Evolutionary conservation across 2,329 filamentous ascomycete species (phyloP).

Genomic region (Aureobasidium sp.): DNA sequence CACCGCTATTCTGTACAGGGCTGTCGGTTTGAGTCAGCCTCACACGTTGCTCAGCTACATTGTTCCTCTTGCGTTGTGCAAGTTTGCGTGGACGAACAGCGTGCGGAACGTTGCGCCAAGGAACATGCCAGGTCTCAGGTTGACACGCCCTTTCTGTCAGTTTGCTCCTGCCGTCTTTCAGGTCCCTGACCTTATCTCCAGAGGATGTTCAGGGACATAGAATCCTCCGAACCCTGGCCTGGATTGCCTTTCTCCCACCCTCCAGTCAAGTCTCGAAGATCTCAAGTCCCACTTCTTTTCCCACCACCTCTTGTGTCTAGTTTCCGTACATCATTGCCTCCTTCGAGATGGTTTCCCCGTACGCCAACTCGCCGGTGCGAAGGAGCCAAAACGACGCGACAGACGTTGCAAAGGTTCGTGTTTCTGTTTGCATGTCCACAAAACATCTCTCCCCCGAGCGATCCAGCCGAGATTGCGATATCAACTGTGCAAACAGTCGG

Average conservation of each 20-base stretch:
- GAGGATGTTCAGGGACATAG: background rate
- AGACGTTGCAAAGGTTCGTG: slow-evolving; percentile 3
- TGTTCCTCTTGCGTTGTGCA: background rate
- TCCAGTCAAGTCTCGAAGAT: background rate
- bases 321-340: background rate
- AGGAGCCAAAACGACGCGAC: background rate
- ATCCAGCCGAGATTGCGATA: slow-evolving; percentile 10
- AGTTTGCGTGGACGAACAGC: background rate
- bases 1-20: background rate
- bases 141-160: background rate
- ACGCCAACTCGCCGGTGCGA: background rate
- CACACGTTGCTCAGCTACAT: background rate
- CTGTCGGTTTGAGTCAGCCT: background rate
- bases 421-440: background rate
- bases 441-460: background rate
- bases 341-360: background rate
- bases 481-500: slow-evolving; percentile 9
- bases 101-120: slow-evolving; percentile 6
- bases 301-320: background rate
- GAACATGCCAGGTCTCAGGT: slow-evolving; percentile 10
- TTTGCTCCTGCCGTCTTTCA: background rate
- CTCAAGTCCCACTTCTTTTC: background rate
- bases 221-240: background rate
- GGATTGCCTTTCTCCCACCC: background rate
- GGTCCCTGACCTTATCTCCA: background rate